Evolutionary conservation across 2,329 filamentous ascomycete species (phyloP), one percentile per base, ranked within the genome.

Genomic region (Phaeosphaeriaceae sp.): DNA sequence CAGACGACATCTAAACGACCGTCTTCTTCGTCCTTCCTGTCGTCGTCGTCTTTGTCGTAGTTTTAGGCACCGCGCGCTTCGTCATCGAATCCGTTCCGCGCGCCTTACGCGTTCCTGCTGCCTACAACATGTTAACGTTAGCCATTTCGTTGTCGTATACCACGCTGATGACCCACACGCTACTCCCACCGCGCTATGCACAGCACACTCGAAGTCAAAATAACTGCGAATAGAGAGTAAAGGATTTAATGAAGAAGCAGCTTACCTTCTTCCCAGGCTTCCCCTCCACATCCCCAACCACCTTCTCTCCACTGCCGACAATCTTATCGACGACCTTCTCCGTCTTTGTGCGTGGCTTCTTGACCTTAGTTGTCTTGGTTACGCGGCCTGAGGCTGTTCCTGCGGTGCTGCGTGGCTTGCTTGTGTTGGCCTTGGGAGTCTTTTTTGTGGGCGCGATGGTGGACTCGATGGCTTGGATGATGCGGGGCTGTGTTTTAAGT

Each of bases 381-480:
- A 56, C 52, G 13, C 53, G 20, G 24, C 24, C 55, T 20, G 60
- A 56, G 22, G 41, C 55, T 15, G 61, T 58, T 9, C 58, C 54
- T 7, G 61, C 41, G 36, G 76, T 77, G 47, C 75, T 67, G 50
- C 74, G 69, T 44, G 71, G 71, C 63, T 75, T 75, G 17, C 63
- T 65, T n/a, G 69, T 68, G 55, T 72, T 72, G 53, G 78, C 75
- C 68, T 78, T 80, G 67, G 75, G 76, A 6, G 72, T 66, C 70
- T 78, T 81, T 73, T 80, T 81, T 74, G 80, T 81, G 27, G 65
- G 67, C 41, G 74, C 61, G 36, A 65, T 52, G 13, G 75, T 77
- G 15, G 81, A 82, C 71, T 85, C 83, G 68, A 85, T 71, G 46
- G 79, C 76, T 58, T 78, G 72, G 71, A 85, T 81, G 71, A 85